phyloP scores from a whole-genome alignment of 2,329 filamentous ascomycete species.

The Trichophaea hybrida region DNA sequence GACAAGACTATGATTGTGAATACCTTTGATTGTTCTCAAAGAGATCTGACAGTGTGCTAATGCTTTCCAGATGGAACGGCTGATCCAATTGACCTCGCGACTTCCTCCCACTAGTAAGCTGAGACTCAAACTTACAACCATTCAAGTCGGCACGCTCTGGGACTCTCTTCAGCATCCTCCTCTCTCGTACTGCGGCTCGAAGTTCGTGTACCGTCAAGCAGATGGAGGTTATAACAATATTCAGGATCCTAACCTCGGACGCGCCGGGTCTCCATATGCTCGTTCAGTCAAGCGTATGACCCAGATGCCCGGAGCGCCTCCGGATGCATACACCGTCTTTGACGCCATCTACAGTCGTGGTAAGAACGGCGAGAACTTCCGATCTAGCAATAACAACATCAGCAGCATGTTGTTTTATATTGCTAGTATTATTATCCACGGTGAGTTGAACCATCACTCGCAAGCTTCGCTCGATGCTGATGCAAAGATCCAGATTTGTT shows the following conservation, averaged over 20 bases:
- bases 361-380: slow-evolving; percentile 39
- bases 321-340: slow-evolving; percentile 49
- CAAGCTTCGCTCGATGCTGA: neutral
- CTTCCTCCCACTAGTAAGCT: slow-evolving; percentile 49
- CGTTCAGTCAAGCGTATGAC: slow-evolving; percentile 47
- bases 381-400: slow-evolving; percentile 53
- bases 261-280: slow-evolving; percentile 52
- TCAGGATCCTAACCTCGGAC: slow-evolving; percentile 48
- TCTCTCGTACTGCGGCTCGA: slow-evolving; percentile 46
- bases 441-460: slow-evolving; percentile 31
- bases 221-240: slow-evolving; percentile 62
- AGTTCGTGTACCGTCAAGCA: slow-evolving; percentile 51
- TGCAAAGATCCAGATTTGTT: slow-evolving; percentile 42
- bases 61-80: slow-evolving; percentile 23
- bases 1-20: slow-evolving; percentile 23
- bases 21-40: neutral
- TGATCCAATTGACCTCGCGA: slow-evolving; percentile 45
- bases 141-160: slow-evolving; percentile 57
- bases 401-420: slow-evolving; percentile 59
- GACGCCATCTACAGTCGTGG: slow-evolving; percentile 46
- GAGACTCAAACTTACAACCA: slow-evolving; percentile 48
- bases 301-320: slow-evolving; percentile 48
- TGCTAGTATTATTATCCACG: slow-evolving; percentile 59
- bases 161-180: slow-evolving; percentile 58
- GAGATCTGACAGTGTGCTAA: slow-evolving; percentile 2